phyloP scores from a whole-genome alignment of 495 filamentous ascomycete species.

The Chlorociboria aeruginascens region DNA sequence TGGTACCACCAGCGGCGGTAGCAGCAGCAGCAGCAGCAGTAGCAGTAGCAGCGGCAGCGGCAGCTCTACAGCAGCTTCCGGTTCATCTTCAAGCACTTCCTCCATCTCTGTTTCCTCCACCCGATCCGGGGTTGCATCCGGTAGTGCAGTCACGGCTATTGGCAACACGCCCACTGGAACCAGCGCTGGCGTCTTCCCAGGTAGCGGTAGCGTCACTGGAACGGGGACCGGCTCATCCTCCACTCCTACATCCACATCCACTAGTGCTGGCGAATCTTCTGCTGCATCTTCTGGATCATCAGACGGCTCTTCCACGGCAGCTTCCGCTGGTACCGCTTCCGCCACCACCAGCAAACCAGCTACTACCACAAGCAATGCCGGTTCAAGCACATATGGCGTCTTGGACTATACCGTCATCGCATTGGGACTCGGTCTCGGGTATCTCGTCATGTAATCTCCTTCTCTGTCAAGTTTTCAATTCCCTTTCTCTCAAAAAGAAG shows the following conservation, averaged over 20 bases:
- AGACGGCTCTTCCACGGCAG: not conserved
- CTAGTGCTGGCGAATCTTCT: not conserved
- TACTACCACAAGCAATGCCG: not conserved
- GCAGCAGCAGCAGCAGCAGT: not conserved
- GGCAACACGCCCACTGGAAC: not conserved
- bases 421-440: conserved; percentile 17
- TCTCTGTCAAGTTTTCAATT: not conserved
- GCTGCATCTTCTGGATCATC: not conserved
- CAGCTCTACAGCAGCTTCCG: not conserved
- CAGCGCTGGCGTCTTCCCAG: not conserved
- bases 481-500: not conserved
- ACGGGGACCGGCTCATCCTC: not conserved
- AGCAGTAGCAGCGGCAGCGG: not conserved
- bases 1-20: not conserved
- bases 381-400: conserved; percentile 8
- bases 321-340: not conserved
- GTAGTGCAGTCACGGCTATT: no score
- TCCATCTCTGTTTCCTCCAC: not conserved
- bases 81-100: not conserved
- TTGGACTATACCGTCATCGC: conserved; percentile 13
- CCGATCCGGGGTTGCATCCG: not conserved
- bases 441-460: conserved; percentile 16
- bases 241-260: not conserved
- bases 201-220: not conserved
- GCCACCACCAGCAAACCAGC: not conserved